Evolutionary conservation across 1,284 basidiomycete species (phyloP).

Genomic region (Exsudoporus floridanus): DNA sequence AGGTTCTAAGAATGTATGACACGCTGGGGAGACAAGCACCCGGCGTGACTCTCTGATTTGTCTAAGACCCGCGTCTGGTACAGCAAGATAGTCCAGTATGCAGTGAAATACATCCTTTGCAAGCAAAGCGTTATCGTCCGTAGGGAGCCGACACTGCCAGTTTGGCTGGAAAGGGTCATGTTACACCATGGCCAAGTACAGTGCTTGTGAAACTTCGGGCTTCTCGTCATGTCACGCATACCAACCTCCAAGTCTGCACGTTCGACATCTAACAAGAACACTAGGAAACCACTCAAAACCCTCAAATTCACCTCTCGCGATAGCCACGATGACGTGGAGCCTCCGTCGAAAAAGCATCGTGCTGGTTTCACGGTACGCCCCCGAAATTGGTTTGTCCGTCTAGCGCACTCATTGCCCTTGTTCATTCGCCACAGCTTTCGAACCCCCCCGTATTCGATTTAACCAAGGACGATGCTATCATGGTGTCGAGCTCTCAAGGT

Average conservation of each 20-base stretch:
- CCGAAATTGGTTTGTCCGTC: background rate
- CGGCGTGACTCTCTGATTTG: background rate
- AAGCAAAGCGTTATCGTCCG: background rate
- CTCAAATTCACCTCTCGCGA: constrained; percentile 36
- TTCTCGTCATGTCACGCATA: constrained; percentile 22
- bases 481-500: constrained; percentile 12
- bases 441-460: constrained; percentile 39
- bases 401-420: background rate
- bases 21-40: background rate
- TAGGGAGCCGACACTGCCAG: background rate
- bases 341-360: constrained; percentile 41
- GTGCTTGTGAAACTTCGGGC: background rate
- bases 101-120: background rate
- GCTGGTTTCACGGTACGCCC: constrained; percentile 12
- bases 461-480: constrained; percentile 19
- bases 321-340: constrained; percentile 16
- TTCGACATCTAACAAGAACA: constrained; percentile 13
- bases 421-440: constrained; percentile 31
- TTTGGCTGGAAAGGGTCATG: background rate
- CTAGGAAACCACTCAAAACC: constrained; percentile 35
- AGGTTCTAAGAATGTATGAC: constrained; percentile 1
- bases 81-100: background rate
- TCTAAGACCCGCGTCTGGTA: background rate
- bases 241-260: constrained; percentile 11
- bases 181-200: too few relatives aligned